Conservation (phyloP, 257 asterid species). For the Solanum neorickii region DNA sequence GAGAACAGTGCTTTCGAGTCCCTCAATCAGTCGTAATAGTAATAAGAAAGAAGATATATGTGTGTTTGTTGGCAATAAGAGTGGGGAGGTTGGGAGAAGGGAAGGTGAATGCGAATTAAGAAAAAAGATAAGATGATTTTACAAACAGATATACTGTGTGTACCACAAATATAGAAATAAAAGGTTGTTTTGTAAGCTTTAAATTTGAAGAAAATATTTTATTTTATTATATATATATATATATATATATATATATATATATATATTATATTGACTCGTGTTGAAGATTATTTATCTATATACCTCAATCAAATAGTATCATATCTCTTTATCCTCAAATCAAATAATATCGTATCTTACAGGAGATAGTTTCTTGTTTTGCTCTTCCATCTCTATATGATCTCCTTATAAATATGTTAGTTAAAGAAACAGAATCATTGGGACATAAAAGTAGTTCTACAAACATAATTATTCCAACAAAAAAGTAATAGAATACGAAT, state of each 20-base stretch:
- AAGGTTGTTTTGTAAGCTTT: neutral
- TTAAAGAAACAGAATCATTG: neutral
- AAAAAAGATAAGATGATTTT: neutral
- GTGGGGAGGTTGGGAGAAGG: neutral
- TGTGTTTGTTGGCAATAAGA: neutral
- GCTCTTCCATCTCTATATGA: neutral
- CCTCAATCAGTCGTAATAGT: neutral
- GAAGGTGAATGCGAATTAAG: neutral
- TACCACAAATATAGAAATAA: neutral
- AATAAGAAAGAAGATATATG: neutral
- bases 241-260: no score
- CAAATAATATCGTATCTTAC: neutral
- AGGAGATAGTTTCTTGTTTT: neutral
- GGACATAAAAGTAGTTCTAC: no score
- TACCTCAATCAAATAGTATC: neutral
- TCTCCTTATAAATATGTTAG: neutral
- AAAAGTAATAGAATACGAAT: neutral
- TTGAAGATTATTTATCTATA: neutral
- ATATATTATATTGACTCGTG: neutral
- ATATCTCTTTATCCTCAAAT: neutral
- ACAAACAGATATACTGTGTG: neutral
- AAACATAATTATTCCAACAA: neutral
- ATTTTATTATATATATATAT: no score
- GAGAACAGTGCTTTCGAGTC: neutral
- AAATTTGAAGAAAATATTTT: no score